A percentile compares a stretch with the other conserved stretches of the same genome.
Evolutionary conservation across 208 protist genomes (phyloP).

Genomic region (Leishmania tarentolae): DNA sequence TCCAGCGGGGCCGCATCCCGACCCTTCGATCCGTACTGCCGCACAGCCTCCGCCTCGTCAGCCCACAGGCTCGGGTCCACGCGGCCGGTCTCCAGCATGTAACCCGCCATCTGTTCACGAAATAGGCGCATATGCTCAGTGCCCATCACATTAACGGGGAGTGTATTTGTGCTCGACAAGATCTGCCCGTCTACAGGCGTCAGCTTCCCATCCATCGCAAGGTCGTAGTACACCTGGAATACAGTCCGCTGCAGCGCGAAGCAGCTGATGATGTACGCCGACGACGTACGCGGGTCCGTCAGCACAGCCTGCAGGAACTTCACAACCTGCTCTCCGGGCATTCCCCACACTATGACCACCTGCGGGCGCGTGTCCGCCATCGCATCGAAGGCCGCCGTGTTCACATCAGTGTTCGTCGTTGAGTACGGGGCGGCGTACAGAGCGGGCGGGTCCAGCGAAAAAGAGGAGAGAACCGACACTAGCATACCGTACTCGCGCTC

Average conservation of each 20-base stretch:
- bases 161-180: constrained; percentile 36
- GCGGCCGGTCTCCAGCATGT: constrained; percentile 23
- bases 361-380: constrained; percentile 53
- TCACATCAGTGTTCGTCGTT: constrained; percentile 12
- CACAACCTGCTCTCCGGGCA: constrained; percentile 18
- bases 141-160: constrained; percentile 21
- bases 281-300: constrained; percentile 35
- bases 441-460: constrained; percentile 6
- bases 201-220: constrained; percentile 7
- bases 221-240: constrained; percentile 19
- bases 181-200: constrained; percentile 35
- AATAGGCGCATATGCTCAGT: constrained; percentile 40
- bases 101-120: constrained; percentile 37
- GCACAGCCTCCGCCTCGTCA: background rate
- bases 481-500: constrained; percentile 30
- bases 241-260: constrained; percentile 27
- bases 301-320: constrained; percentile 37
- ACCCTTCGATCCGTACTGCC: background rate
- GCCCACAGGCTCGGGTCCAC: constrained; percentile 1
- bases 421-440: constrained; percentile 32
- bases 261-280: constrained; percentile 35
- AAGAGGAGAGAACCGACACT: constrained; percentile 6
- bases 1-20: background rate
- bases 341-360: constrained; percentile 51
- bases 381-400: background rate